Percentiles rank a stretch among this genome's conserved stretches.
These are phyloP conservation scores for Dioscorea dumetorum DNA, from an alignment of 106 monocot genomes.

Conservation along the genomic window DNA sequence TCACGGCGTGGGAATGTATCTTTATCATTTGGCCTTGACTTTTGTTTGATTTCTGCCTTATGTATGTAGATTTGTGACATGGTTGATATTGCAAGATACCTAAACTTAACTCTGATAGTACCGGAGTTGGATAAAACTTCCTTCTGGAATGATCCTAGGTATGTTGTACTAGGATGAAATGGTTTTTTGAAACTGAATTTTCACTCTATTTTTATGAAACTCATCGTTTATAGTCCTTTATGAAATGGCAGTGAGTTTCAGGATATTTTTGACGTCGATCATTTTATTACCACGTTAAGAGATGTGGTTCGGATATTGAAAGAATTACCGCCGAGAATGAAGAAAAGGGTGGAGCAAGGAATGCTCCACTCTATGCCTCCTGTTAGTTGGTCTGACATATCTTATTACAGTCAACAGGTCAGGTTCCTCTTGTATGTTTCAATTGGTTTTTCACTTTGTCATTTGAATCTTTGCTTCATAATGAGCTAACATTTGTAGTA, in stretches of 20 bases:
- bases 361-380: slow-evolving; percentile 73
- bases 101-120: slow-evolving; percentile 56
- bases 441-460: neutral
- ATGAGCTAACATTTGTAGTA: neutral
- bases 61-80: slow-evolving; percentile 61
- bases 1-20: too few relatives aligned
- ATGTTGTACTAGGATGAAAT: neutral
- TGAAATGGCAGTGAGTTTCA: slow-evolving; percentile 63
- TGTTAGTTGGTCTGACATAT: slow-evolving; percentile 87
- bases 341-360: slow-evolving; percentile 53
- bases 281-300: slow-evolving; percentile 81
- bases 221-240: neutral
- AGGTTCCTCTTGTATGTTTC: neutral
- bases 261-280: slow-evolving; percentile 91
- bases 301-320: slow-evolving; percentile 88
- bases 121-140: slow-evolving; percentile 68
- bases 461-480: neutral
- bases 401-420: slow-evolving; percentile 77
- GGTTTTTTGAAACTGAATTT: too few relatives aligned
- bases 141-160: slow-evolving; percentile 44
- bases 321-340: slow-evolving; percentile 78
- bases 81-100: slow-evolving; percentile 57
- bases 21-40: too few relatives aligned
- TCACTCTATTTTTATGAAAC: too few relatives aligned
- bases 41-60: neutral